Base-by-base conservation (phyloP, 345 rosid species). In the Orychophragmus violaceus region DNA sequence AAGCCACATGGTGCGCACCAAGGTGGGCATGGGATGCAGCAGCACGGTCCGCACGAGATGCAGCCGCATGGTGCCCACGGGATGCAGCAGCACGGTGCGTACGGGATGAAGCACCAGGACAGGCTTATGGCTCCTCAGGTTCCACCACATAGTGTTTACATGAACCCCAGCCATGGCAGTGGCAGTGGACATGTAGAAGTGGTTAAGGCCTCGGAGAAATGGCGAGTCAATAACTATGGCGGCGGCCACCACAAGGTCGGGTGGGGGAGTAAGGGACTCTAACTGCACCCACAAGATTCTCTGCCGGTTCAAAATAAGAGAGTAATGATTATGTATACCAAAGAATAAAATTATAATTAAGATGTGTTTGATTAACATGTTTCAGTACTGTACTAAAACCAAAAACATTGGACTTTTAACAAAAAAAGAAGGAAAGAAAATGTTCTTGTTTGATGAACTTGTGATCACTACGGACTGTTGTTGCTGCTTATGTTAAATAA, bases 261-360 rank as follows among this genome's bases (percentile, higher is more conserved):
- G 48, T 72, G 71, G 71, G 48, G 48, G 23, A 41, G n/a, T 21
- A 65, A 72, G 66, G 71, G 61, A 39, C 71, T 72, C 23, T 72
- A 16, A 39, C 19, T 65, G 29, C 37, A 22, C 27, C 54, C 30
- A n/a, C n/a, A n/a, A 16, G 57, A 25, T 19, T 22, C 44, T 21
- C 23, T 3, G 5, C 27, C 35, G 30, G 60, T 37, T 64, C 61
- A 58, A 58, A 19, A 22, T 50, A 57, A 58, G 48, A 49, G 39
- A 72, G 53, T 18, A 37, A 65, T 37, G 48, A 39, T 48, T 58
- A 50, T 72, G 48, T 58, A 29, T 36, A 19, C 36, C 9, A 13
- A 22, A n/a, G 39, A 72, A 72, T 36, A 16, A 46, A 2, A 35
- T 1, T 35, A 24, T 45, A 22, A 22, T 19, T 19, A 45, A 55